Base-by-base conservation (phyloP, 78 protist genomes). In the Creolimax fragrantissima region DNA sequence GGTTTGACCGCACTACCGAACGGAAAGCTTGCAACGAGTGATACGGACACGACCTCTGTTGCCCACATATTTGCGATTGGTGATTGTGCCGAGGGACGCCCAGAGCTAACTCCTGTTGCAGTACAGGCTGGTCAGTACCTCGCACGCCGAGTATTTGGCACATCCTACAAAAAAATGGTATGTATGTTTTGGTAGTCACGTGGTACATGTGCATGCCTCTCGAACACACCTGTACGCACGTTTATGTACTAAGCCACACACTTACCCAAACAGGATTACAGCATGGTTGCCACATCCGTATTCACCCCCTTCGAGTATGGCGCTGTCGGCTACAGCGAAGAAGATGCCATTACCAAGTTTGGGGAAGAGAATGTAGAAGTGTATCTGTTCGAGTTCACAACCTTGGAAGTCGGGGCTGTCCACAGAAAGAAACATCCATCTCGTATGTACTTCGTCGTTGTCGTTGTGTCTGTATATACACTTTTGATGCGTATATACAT, bases 241-340 rank as follows among this genome's bases (percentile, higher is more conserved):
- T n/a, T n/a, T n/a, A n/a, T n/a, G n/a, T n/a, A n/a, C n/a, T n/a
- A n/a, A n/a, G n/a, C n/a, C n/a, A n/a, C n/a, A n/a, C n/a, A n/a
- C n/a, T n/a, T 24, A 24, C 74, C 11, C 24, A 17, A 58, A 58
- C 74, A 58, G 74, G 89, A 95, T 92, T 92, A 95, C 85, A 24
- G 6, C 2, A 44, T 47, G 58, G 7, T 98, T 11, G 97, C 98
- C 3, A 97, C 99, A n/a, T 58, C 99, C 2, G 98, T 98, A 36
- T 98, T 97, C 92, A 97, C 99, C 41, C 99, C 99, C 41, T 44
- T 96, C 11, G 98, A 97, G 93, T 98, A 97, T 84, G 98, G 99
- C 6, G 35, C 89, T 84, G 4, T 89, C 89, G 99, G 99, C 11
- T 41, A 94, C 37, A 2, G 92, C 35, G 98, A 98, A 67, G 98